Conservation (phyloP, 2,329 filamentous ascomycete species). For the Dactylonectria estremocensis region DNA sequence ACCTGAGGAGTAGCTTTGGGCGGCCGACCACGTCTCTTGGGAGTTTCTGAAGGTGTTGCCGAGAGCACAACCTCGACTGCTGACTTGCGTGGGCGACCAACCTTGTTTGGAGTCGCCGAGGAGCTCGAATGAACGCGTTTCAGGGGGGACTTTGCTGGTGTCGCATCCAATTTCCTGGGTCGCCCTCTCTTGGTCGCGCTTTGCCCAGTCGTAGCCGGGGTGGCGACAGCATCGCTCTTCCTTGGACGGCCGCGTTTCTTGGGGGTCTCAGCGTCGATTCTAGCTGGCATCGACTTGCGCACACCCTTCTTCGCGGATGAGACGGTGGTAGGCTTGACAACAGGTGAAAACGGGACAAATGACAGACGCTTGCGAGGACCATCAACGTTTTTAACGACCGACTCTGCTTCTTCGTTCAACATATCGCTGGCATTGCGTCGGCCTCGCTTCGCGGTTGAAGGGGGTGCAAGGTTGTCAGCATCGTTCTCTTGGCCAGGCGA, state of each 20-base stretch:
- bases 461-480: conserved; percentile 8
- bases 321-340: conserved; percentile 23
- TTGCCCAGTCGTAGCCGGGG: conserved; percentile 29
- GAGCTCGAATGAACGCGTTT: conserved; percentile 32
- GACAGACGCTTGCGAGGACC: conserved; percentile 35
- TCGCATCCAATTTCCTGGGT: conserved; percentile 42
- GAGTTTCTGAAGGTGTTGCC: conserved; percentile 34
- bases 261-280: conserved; percentile 33
- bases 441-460: conserved; percentile 28
- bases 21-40: conserved; percentile 43
- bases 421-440: conserved; percentile 36
- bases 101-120: conserved; percentile 14
- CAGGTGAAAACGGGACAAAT: conserved; percentile 34
- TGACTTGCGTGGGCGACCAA: conserved; percentile 13
- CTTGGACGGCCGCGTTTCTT: conserved; percentile 44
- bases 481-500: neutral
- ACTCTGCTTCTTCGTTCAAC: conserved; percentile 20
- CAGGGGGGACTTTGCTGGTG: conserved; percentile 21
- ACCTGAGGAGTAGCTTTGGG: conserved; percentile 37
- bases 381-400: conserved; percentile 27
- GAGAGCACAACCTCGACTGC: conserved; percentile 7
- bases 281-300: conserved; percentile 46
- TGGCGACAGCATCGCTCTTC: conserved; percentile 40
- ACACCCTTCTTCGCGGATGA: conserved; percentile 25
- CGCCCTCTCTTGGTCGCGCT: conserved; percentile 41